Evolutionary conservation across 331 rosid genomes (phyloP).

Genomic region (Rosa hybrid): DNA sequence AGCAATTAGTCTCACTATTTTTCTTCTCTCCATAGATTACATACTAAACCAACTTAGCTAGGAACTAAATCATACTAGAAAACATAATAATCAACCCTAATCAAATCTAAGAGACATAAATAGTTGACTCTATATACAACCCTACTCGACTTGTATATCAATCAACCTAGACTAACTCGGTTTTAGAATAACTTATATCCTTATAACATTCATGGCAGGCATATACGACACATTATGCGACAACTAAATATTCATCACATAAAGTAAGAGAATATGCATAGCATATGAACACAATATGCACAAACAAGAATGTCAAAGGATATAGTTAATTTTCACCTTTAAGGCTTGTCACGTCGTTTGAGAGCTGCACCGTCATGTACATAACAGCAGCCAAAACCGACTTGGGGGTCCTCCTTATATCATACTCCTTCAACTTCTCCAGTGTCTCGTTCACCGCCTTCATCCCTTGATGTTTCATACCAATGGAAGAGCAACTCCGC

Average conservation of each 20-base stretch:
- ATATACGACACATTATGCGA: neutral
- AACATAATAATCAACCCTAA: neutral
- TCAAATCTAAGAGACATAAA: neutral
- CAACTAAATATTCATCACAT: neutral
- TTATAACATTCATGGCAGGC: neutral
- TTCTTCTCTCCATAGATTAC: neutral
- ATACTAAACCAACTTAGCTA: neutral
- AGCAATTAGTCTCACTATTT: neutral
- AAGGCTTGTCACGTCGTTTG: neutral
- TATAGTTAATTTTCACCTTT: neutral
- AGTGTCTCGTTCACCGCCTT: conserved; percentile 23
- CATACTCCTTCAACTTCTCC: conserved; percentile 9
- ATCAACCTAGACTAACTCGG: neutral
- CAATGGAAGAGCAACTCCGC: conserved; percentile 19
- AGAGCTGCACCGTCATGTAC: conserved; percentile 28
- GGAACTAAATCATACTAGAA: neutral
- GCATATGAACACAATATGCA: neutral
- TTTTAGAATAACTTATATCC: neutral
- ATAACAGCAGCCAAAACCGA: conserved; percentile 19
- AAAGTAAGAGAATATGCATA: neutral
- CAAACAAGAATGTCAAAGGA: neutral
- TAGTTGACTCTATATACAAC: conserved; percentile 1
- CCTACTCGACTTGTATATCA: neutral
- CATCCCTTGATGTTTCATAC: neutral
- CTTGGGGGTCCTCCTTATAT: conserved; percentile 28